A percentile compares a stretch with the other conserved stretches of the same genome.
phyloP scores from a whole-genome alignment of 768 basidiomycete species.

The Scleroderma bovista region DNA sequence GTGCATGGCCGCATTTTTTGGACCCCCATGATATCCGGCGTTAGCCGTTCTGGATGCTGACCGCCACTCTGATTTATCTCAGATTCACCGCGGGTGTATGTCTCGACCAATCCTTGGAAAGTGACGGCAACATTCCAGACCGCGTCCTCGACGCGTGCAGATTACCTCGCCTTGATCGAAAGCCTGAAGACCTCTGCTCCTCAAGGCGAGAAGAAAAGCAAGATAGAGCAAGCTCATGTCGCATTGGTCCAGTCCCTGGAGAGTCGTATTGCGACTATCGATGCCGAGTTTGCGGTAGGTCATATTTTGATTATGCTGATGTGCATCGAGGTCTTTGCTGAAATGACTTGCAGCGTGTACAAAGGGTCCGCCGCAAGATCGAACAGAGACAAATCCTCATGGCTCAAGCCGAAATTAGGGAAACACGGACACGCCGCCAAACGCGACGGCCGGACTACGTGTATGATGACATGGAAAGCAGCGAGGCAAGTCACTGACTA shows the following conservation, averaged over 20 bases:
- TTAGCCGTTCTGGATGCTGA: constrained; percentile 33
- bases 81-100: constrained; percentile 84
- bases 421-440: constrained; percentile 72
- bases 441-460: constrained; percentile 78
- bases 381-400: constrained; percentile 59
- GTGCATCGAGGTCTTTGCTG: constrained; percentile 16
- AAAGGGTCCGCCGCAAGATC: constrained; percentile 62
- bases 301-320: constrained; percentile 5
- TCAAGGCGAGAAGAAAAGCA: constrained; percentile 46
- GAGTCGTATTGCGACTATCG: constrained; percentile 58
- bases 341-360: constrained; percentile 52
- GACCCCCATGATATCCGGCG: constrained; percentile 34
- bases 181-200: constrained; percentile 49
- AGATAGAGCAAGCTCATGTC: constrained; percentile 56
- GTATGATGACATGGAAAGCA: constrained; percentile 64
- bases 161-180: constrained; percentile 63
- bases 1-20: constrained; percentile 42
- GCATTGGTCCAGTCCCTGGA: constrained; percentile 59
- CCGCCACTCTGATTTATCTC: constrained; percentile 27
- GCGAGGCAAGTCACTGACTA: constrained; percentile 37
- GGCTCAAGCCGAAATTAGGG: constrained; percentile 73
- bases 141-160: constrained; percentile 64
- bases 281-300: constrained; percentile 68
- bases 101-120: constrained; percentile 90
- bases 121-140: constrained; percentile 71